Evolutionary conservation across 441 rosid species (phyloP).

Genomic region (Capsella rubella): DNA sequence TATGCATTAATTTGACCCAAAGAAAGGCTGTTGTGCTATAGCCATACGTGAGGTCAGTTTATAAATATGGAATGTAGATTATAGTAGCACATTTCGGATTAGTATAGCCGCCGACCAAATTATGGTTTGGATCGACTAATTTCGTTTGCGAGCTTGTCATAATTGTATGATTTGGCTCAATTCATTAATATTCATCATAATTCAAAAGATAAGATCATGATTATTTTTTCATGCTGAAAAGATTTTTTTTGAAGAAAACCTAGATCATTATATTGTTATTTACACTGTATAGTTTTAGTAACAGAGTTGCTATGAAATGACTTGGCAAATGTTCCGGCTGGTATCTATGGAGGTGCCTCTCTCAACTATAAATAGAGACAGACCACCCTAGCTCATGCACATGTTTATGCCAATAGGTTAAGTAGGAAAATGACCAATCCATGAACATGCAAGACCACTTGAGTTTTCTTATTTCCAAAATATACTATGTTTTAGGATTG

Average conservation of each 20-base stretch:
- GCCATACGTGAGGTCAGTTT: background rate
- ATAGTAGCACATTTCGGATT: background rate
- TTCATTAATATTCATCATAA: background rate
- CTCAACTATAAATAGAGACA: constrained; percentile 32
- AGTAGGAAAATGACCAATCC: constrained; percentile 19
- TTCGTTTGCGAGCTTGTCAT: background rate
- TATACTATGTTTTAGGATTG: background rate
- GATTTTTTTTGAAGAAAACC: background rate
- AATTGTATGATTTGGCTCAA: background rate
- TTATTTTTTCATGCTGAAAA: background rate
- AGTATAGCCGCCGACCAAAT: background rate
- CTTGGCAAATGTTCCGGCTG: constrained; percentile 6
- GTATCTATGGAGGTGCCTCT: constrained; percentile 18
- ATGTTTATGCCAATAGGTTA: constrained; percentile 28
- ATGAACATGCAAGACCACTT: constrained; percentile 24
- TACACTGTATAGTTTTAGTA: background rate
- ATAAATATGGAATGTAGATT: background rate
- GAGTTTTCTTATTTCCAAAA: constrained; percentile 9
- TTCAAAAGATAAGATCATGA: background rate
- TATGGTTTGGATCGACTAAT: background rate
- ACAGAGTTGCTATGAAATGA: constrained; percentile 11
- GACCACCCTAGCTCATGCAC: constrained; percentile 3
- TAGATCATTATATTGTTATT: background rate
- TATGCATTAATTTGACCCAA: background rate
- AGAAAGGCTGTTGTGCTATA: background rate